Percentiles rank a stretch among this genome's conserved stretches.
phyloP scores from a whole-genome alignment of 495 filamentous ascomycete genomes.

The Hyaloscypha finlandica region DNA sequence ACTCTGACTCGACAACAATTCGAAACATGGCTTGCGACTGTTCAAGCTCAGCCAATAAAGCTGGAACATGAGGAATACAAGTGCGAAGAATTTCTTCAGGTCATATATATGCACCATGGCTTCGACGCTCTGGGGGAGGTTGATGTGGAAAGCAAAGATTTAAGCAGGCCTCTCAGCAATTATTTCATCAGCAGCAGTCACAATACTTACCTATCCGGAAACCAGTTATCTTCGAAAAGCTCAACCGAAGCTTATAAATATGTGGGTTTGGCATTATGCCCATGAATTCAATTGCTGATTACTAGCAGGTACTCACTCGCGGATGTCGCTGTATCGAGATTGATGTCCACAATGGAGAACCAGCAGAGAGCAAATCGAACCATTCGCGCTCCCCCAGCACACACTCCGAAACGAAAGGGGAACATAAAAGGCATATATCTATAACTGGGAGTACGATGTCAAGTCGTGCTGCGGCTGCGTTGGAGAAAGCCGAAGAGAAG shows the following conservation, averaged over 20 bases:
- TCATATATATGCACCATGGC: constrained; percentile 21
- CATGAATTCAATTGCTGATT: background rate
- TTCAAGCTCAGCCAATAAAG: constrained; percentile 23
- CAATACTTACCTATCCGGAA: constrained; percentile 92
- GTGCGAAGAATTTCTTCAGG: constrained; percentile 32
- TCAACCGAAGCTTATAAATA: constrained; percentile 81
- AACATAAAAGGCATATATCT: constrained; percentile 28
- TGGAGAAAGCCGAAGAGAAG: constrained; percentile 28
- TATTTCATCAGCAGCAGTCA: constrained; percentile 94
- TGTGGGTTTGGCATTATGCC: constrained; percentile 47
- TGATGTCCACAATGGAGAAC: constrained; percentile 89
- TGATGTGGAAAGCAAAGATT: constrained; percentile 23
- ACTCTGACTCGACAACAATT: constrained; percentile 20
- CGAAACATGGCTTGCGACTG: constrained; percentile 24
- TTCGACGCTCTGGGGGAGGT: constrained; percentile 23
- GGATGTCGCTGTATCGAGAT: constrained; percentile 96
- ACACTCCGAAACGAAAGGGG: constrained; percentile 18
- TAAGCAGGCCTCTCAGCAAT: constrained; percentile 63
- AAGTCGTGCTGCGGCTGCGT: constrained; percentile 22
- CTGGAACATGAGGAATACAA: constrained; percentile 30
- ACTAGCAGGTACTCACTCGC: constrained; percentile 61
- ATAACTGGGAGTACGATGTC: constrained; percentile 28
- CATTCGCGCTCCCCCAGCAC: constrained; percentile 12
- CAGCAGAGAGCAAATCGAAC: constrained; percentile 23
- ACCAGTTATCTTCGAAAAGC: constrained; percentile 84